Conservation (phyloP, 768 basidiomycete genomes). For the Trametes cingulata region DNA sequence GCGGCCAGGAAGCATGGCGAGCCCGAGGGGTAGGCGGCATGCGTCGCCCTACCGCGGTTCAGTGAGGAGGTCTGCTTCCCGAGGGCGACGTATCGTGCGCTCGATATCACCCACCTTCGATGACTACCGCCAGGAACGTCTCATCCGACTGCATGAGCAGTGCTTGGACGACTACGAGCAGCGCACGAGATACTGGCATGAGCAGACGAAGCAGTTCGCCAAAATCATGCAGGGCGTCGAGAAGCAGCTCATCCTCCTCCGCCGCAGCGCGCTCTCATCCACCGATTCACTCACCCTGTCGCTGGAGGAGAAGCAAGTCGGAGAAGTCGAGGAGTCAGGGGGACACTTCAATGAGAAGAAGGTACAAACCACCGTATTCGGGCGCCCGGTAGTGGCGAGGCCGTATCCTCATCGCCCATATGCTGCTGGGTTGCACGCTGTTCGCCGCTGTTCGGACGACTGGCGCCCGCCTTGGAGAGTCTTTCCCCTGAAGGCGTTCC, state of each 20-base stretch:
- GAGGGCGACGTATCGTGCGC: no score
- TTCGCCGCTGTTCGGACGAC: slow-evolving; percentile 4
- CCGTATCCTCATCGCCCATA: slow-evolving; percentile 18
- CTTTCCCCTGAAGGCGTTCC: slow-evolving; percentile 28
- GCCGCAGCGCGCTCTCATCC: not conserved
- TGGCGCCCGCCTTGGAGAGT: slow-evolving; percentile 23
- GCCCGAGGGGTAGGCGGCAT: no score
- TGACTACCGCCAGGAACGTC: not conserved
- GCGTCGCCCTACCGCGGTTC: no score
- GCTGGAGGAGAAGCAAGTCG: not conserved
- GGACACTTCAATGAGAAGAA: not conserved
- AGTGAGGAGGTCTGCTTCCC: no score
- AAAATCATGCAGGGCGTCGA: not conserved
- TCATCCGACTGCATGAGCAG: not conserved
- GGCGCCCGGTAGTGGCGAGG: not conserved
- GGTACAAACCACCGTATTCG: not conserved
- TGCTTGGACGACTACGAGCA: not conserved
- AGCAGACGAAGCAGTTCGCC: not conserved
- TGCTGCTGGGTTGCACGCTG: slow-evolving; percentile 14
- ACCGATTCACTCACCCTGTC: not conserved
- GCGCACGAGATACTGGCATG: not conserved
- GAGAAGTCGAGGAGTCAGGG: not conserved
- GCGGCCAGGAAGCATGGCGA: no score
- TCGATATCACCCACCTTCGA: no score
- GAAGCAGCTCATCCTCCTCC: not conserved